These are phyloP conservation scores for Phytophthora fragariaefolia DNA, from an alignment of 352 stramenopile species.

Conservation along the genomic window DNA sequence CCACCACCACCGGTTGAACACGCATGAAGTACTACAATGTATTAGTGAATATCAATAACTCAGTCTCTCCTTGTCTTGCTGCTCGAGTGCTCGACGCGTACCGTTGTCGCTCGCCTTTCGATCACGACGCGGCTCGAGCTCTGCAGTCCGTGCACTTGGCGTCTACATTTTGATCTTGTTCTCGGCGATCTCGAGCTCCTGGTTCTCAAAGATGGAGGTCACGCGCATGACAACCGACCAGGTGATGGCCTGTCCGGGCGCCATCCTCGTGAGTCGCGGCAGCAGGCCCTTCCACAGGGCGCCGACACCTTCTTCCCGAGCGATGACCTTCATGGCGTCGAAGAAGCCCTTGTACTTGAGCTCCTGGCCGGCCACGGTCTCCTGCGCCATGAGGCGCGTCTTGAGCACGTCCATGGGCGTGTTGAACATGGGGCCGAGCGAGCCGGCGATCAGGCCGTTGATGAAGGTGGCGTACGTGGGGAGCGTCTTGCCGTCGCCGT, in stretches of 20 bases:
- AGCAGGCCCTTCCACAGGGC: conserved; percentile 98
- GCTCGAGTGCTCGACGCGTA: conserved; percentile 16
- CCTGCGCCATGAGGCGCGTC: conserved; percentile 92
- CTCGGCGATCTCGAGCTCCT: conserved; percentile 49
- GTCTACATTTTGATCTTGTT: conserved; percentile 81
- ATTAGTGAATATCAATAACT: conserved; percentile 40
- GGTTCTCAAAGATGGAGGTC: conserved; percentile 89
- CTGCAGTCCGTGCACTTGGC: conserved; percentile 1
- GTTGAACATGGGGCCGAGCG: conserved; percentile 89
- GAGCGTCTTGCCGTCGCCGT: conserved; percentile 91
- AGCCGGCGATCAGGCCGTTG: conserved; percentile 91
- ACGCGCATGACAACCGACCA: conserved; percentile 93
- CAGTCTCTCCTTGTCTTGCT: conserved; percentile 22
- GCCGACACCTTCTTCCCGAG: conserved; percentile 93
- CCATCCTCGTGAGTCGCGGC: conserved; percentile 95
- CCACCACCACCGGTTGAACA: conserved; percentile 11
- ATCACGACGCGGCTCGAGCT: conserved; percentile 5
- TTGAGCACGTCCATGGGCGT: conserved; percentile 96
- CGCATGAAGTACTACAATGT: conserved; percentile 32
- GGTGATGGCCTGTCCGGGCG: conserved; percentile 97
- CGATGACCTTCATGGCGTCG: conserved; percentile 94
- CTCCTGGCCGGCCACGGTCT: conserved; percentile 87
- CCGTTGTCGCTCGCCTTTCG: conserved; percentile 20
- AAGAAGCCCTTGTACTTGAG: conserved; percentile 97
- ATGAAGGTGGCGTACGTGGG: conserved; percentile 94